These are phyloP conservation scores for Gaeumannomyces sp. DNA, from an alignment of 2,329 filamentous ascomycete genomes.

Conservation along the genomic window DNA sequence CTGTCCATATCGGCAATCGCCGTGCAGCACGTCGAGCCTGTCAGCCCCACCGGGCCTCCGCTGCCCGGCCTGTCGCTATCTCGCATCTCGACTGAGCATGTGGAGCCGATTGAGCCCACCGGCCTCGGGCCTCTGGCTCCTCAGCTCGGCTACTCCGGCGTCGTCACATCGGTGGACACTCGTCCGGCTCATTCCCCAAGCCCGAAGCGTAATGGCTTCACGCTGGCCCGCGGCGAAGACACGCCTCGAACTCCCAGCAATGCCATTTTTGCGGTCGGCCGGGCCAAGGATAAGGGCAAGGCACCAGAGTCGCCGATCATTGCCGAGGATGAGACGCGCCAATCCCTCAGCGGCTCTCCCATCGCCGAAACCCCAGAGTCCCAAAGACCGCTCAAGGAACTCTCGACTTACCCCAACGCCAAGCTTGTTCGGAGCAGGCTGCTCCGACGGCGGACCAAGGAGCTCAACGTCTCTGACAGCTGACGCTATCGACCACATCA, in stretches of 20 bases:
- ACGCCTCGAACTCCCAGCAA: slow-evolving; percentile 33
- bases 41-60: slow-evolving; percentile 17
- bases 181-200: slow-evolving; percentile 41
- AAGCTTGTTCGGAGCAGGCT: slow-evolving; percentile 30
- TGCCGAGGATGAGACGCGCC: slow-evolving; percentile 59
- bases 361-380: slow-evolving; percentile 46
- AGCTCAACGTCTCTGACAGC: slow-evolving; percentile 82
- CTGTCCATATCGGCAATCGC: slow-evolving; percentile 20
- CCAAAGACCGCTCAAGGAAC: slow-evolving; percentile 53
- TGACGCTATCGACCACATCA: slow-evolving; percentile 69
- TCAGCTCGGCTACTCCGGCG: slow-evolving; percentile 34
- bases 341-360: slow-evolving; percentile 38
- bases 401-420: slow-evolving; percentile 50
- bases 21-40: slow-evolving; percentile 21
- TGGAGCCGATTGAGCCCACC: slow-evolving; percentile 20
- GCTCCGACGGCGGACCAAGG: slow-evolving; percentile 58
- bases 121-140: slow-evolving; percentile 16
- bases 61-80: slow-evolving; percentile 28
- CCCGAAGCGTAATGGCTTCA: slow-evolving; percentile 49
- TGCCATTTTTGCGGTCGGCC: slow-evolving; percentile 35
- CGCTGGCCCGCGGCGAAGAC: slow-evolving; percentile 43
- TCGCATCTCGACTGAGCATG: slow-evolving; percentile 27
- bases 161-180: slow-evolving; percentile 34
- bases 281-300: slow-evolving; percentile 38
- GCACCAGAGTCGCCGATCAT: slow-evolving; percentile 40